Conservation (phyloP, 495 filamentous ascomycete species). For the Rhypophila decipiens region DNA sequence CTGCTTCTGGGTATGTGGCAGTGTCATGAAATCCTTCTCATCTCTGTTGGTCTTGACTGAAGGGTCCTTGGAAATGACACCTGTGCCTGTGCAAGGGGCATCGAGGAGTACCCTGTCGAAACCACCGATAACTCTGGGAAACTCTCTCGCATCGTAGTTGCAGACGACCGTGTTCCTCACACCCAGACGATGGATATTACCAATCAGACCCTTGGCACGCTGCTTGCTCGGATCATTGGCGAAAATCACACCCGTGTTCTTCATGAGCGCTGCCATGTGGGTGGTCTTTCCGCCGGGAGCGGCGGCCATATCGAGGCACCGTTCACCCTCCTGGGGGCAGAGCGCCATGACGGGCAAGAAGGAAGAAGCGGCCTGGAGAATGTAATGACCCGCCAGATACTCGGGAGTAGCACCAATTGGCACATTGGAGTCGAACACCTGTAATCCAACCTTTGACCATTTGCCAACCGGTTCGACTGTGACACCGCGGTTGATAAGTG, state of each 20-base stretch:
- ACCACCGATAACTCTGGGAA: slow-evolving; percentile 88
- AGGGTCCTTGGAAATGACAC: slow-evolving; percentile 90
- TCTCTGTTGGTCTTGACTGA: slow-evolving; percentile 97
- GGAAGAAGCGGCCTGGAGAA: slow-evolving; percentile 91
- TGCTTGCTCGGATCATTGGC: slow-evolving; percentile 93
- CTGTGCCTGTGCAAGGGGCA: slow-evolving; percentile 44
- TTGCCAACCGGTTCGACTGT: slow-evolving; percentile 95
- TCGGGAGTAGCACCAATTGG: slow-evolving; percentile 97
- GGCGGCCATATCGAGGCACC: slow-evolving; percentile 85
- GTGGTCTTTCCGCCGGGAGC: slow-evolving; percentile 97
- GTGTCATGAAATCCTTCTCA: slow-evolving; percentile 81
- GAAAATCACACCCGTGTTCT: slow-evolving; percentile 93
- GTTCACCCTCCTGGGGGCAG: slow-evolving; percentile 86
- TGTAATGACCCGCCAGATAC: slow-evolving; percentile 95
- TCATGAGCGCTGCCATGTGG: slow-evolving; percentile 94
- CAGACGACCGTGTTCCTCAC: slow-evolving; percentile 91
- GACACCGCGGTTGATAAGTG: slow-evolving; percentile 94
- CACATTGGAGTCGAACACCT: slow-evolving; percentile 89
- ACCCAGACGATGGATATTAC: slow-evolving; percentile 94
- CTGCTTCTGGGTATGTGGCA: slow-evolving; percentile 93
- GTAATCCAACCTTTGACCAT: slow-evolving; percentile 95
- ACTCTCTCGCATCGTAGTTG: slow-evolving; percentile 87
- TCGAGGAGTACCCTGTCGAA: slow-evolving; percentile 59
- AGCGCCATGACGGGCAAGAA: slow-evolving; percentile 98
- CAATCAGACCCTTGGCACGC: slow-evolving; percentile 92